Evolutionary conservation across 2,329 filamentous ascomycete genomes (phyloP), one percentile per base, ranked within the genome.

Genomic region (Ramularia collo-cygni): DNA sequence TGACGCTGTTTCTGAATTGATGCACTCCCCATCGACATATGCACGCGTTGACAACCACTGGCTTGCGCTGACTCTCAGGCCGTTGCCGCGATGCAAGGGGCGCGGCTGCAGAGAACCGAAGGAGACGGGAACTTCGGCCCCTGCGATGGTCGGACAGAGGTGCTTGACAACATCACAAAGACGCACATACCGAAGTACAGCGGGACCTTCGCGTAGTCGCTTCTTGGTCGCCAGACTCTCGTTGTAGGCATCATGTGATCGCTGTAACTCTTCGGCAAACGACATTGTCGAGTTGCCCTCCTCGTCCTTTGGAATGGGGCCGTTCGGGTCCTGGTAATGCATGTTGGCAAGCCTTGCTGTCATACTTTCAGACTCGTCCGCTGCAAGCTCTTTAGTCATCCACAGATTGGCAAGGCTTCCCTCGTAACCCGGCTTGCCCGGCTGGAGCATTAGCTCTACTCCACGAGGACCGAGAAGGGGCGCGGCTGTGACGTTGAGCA

Each of bases 401-500:
- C 51, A 53, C 6, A 24, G n/a, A 4, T 50, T 42, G 10, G 52
- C 48, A 8, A 53, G 41, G 21, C 41, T 47, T 19, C 42, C 43
- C 18, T 45, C 46, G 19, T 44, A 55, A n/a, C 44, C 53, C 17
- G 51, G 44, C 10, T 37, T 30, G n/a, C 46, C 43, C 16, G 15
- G 31, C 15, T 43, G 46, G 15, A 59, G 42, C 37, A 60, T 43
- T 24, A 60, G 34, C 30, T 59, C 55, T n/a, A 56, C 28, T 3
- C 56, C 58, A n/a, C 28, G 27, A 27, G 44, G 40, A 15, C 52
- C 57, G 6, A 61, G 44, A 9, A 60, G 43, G 3, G 56, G 52
- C n/a, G 56, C 56, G 10, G 46, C 56, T 36, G 59, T 54, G 24
- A 52, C 37, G 29, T 60, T 61, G 13, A 56, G 48, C 4, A 60